A percentile compares a stretch with the other conserved stretches of the same genome.
These are phyloP conservation scores for Tilletia indica DNA, from an alignment of 1,284 basidiomycete genomes.

Conservation along the genomic window DNA sequence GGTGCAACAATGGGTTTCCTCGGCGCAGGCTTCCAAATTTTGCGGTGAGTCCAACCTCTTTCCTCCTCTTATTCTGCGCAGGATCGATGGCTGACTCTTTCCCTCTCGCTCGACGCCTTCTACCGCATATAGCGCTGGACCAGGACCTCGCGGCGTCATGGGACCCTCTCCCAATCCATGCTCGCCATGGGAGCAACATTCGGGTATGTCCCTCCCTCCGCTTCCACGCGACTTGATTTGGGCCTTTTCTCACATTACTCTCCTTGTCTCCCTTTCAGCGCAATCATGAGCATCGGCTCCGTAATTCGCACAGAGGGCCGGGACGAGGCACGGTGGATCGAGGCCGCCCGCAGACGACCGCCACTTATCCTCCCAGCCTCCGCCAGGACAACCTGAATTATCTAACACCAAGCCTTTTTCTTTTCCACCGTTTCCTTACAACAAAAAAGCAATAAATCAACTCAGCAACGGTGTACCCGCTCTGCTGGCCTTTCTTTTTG, in stretches of 20 bases:
- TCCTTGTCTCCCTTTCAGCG: background rate
- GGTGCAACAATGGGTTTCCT: slow-evolving; percentile 15
- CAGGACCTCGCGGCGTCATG: slow-evolving; percentile 11
- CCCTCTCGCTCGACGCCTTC: background rate
- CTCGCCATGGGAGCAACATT: slow-evolving; percentile 11
- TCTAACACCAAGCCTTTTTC: no score
- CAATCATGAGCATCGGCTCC: slow-evolving; percentile 17
- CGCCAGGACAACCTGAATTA: no score
- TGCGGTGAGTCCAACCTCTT: background rate
- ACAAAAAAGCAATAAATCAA: no score
- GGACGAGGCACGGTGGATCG: slow-evolving; percentile 16
- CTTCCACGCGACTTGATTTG: background rate
- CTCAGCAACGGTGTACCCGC: no score
- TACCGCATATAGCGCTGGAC: background rate
- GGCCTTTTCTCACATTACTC: background rate
- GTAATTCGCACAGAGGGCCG: slow-evolving; percentile 13
- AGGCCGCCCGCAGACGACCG: background rate
- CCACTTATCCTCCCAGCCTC: background rate
- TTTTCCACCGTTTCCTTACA: no score
- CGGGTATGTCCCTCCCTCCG: slow-evolving; percentile 10
- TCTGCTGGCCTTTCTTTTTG: no score
- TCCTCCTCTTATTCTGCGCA: background rate
- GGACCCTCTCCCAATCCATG: slow-evolving; percentile 11
- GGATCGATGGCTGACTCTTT: background rate
- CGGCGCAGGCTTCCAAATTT: slow-evolving; percentile 10